Evolutionary conservation across 352 stramenopile genomes (phyloP).

Genomic region (Thraustochytrium striatum): DNA sequence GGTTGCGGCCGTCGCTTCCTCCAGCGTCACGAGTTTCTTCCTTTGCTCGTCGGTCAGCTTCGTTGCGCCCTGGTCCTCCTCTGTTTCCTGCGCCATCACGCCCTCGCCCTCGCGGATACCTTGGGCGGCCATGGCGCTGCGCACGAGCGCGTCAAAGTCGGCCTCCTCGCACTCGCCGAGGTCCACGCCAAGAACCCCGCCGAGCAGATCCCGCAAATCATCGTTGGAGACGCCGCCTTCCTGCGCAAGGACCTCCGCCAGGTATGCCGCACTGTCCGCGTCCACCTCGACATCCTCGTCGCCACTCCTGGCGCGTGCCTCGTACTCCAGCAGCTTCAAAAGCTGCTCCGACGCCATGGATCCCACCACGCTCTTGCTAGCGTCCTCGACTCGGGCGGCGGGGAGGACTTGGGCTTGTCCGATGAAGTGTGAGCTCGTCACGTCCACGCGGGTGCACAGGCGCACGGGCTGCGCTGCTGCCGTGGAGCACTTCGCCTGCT

Average conservation of each 20-base stretch:
- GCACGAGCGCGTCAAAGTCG: background rate
- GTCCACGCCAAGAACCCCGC: background rate
- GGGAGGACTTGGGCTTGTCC: too few relatives aligned
- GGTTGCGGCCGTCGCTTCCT: background rate
- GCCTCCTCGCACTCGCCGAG: background rate
- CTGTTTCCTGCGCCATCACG: background rate
- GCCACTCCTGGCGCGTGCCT: too few relatives aligned
- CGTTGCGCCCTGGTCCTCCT: background rate
- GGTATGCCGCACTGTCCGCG: constrained; percentile 3
- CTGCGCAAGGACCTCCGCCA: background rate
- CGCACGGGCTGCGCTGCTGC: too few relatives aligned
- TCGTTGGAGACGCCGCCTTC: background rate
- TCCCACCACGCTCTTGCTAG: too few relatives aligned
- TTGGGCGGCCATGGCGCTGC: background rate
- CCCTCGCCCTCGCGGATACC: background rate
- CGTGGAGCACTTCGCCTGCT: too few relatives aligned
- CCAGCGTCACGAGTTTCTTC: constrained; percentile 1
- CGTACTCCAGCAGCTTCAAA: too few relatives aligned
- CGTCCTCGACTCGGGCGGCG: too few relatives aligned
- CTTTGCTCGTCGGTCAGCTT: constrained; percentile 36
- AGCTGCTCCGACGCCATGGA: too few relatives aligned
- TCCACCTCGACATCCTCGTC: background rate
- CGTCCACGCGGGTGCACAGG: too few relatives aligned
- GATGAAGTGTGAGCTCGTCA: too few relatives aligned
- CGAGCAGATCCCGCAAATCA: constrained; percentile 14